Evolutionary conservation across 2,329 filamentous ascomycete genomes (phyloP), one percentile per base, ranked within the genome.

Genomic region (Colletotrichum sansevieriae): DNA sequence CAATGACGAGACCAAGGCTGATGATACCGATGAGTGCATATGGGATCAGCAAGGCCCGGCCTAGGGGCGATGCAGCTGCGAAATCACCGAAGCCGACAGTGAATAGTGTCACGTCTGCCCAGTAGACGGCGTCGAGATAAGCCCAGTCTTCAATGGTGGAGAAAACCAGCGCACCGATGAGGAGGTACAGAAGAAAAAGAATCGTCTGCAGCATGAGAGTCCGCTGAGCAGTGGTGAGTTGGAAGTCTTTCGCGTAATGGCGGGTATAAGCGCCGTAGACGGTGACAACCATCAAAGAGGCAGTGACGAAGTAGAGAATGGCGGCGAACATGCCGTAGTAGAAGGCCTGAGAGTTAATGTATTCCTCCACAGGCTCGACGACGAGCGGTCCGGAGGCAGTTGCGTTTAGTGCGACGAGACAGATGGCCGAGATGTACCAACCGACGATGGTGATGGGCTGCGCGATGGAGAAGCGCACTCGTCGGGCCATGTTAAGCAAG

Each of bases 161-260:
- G 75, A 96, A 97, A 0, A 97, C 81, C 0, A 90, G 87, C 0
- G 91, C 93, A 1, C 95, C 95, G 2, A 94, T 79, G 0, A 92
- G 89, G 0, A 98, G 82, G 83, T 96, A 97, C 55, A 93, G 80
- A 59, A 97, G 90, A 75, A 97, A 93, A 63, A 92, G 83, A 79
- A 97, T 97, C 1, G 94, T 97, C 79, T 98, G 95, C 33, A 97
- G 81, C 84, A 98, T 97, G 22, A 98, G 82, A 0, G 93, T 97
- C 10, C 95, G 88, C 78, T 98, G 95, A 70, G 91, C 91, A 61
- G 90, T 88, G 0, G 92, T 95, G 25, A 97, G 84, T 72, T 87
- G 83, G 73, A 97, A 97, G 74, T 94, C 90, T 73, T 93, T 91
- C 7, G 86, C 86, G 74, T 97, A 97, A 72, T 93, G 91, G 2